Percentiles rank a stretch among this genome's conserved stretches.
phyloP scores from a whole-genome alignment of 805 yeast genomes.

The Pichia rugopelliculosa region DNA sequence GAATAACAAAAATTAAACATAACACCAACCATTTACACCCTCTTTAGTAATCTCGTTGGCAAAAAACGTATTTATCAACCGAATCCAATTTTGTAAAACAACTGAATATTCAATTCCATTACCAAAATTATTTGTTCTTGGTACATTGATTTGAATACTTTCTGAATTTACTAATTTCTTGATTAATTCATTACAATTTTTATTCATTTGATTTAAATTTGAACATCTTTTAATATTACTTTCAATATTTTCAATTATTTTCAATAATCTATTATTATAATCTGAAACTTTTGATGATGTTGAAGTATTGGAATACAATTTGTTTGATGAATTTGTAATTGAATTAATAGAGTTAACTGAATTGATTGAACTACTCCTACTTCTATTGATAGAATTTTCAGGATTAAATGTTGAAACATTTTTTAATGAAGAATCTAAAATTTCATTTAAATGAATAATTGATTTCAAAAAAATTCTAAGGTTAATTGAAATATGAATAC shows the following conservation, averaged over 20 bases:
- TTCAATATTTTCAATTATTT: conserved; percentile 18
- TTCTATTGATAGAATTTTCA: background rate
- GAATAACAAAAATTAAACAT: background rate
- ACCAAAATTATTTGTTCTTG: conserved; percentile 11
- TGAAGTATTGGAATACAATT: background rate
- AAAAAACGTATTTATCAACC: conserved; percentile 15
- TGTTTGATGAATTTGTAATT: background rate
- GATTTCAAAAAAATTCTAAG: conserved; percentile 16
- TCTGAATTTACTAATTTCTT: conserved; percentile 10
- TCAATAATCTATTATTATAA: conserved; percentile 19
- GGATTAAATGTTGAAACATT: background rate
- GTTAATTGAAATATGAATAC: conserved; percentile 18
- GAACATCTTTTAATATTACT: conserved; percentile 15
- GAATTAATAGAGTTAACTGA: background rate
- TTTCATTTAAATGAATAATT: conserved; percentile 19
- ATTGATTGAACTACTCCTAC: conserved; percentile 2
- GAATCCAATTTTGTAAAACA: conserved; percentile 21
- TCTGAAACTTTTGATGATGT: conserved; percentile 9
- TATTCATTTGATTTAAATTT: conserved; percentile 16
- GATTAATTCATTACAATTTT: conserved; percentile 9
- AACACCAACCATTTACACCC: conserved; percentile 25
- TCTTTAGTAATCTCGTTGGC: conserved; percentile 15
- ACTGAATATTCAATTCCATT: conserved; percentile 6
- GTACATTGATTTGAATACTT: conserved; percentile 10
- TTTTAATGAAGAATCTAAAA: conserved; percentile 1